Percentiles rank a stretch among this genome's conserved stretches.
These are phyloP conservation scores for Suzukiozyma palmioleophila DNA, from an alignment of 1,139 yeast genomes.

Conservation along the genomic window DNA sequence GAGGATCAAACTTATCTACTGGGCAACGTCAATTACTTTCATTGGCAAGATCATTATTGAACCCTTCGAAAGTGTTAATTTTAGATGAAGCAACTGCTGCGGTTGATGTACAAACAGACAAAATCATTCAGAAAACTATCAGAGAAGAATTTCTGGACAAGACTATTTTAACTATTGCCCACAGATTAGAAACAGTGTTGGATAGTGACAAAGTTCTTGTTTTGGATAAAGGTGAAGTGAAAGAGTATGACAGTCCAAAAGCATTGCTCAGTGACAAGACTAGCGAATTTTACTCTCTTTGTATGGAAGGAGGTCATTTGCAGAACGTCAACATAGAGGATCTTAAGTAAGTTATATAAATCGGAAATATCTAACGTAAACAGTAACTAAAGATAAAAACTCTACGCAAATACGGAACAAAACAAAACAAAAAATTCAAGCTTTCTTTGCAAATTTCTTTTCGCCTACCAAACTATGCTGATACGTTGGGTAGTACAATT, in stretches of 20 bases:
- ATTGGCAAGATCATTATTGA: slow-evolving; percentile 33
- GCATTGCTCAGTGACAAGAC: slow-evolving; percentile 19
- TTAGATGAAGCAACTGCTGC: slow-evolving; percentile 39
- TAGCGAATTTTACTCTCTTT: slow-evolving; percentile 25
- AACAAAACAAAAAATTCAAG: no score
- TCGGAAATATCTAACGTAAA: background rate
- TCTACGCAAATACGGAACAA: no score
- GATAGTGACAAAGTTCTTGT: slow-evolving; percentile 33
- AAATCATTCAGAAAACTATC: slow-evolving; percentile 31
- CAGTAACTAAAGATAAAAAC: no score
- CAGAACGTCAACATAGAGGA: slow-evolving; percentile 5
- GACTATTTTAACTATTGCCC: slow-evolving; percentile 36
- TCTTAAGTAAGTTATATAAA: slow-evolving; percentile 1
- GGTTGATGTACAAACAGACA: slow-evolving; percentile 35
- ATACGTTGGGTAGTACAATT: no score
- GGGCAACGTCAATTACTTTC: slow-evolving; percentile 37
- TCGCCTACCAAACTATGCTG: no score
- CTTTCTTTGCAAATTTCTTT: no score
- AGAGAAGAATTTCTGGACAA: slow-evolving; percentile 27
- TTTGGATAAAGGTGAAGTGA: slow-evolving; percentile 27
- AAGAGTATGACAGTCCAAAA: slow-evolving; percentile 28
- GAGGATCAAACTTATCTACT: slow-evolving; percentile 33
- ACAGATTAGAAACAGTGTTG: slow-evolving; percentile 32
- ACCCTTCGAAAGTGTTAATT: slow-evolving; percentile 28
- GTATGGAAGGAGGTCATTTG: slow-evolving; percentile 26